Evolutionary conservation across 306 rosid genomes (phyloP).

Genomic region (Hippophae tibetana): DNA sequence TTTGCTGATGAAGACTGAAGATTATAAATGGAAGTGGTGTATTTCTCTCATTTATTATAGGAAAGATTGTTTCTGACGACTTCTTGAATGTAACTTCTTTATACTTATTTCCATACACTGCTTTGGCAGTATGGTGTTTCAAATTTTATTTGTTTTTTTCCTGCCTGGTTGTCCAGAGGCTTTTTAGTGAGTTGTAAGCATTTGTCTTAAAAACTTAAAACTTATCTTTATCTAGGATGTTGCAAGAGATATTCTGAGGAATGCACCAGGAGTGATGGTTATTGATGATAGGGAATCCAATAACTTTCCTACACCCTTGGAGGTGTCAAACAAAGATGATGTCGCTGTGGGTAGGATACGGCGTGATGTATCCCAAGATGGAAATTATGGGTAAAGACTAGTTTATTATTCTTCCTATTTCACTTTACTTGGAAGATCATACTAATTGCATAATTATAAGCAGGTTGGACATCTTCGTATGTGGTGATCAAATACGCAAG

Average conservation of each 20-base stretch:
- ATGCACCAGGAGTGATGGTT: conserved; percentile 79
- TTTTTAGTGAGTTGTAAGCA: not conserved
- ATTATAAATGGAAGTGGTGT: not conserved
- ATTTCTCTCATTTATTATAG: too few species aligned
- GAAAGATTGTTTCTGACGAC: too few species aligned
- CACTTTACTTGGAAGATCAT: conserved; percentile 8
- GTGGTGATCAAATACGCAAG: conserved; percentile 98
- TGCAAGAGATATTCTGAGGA: conserved; percentile 72
- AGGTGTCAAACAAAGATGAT: conserved; percentile 86
- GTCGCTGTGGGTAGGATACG: conserved; percentile 94
- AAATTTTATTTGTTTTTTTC: not conserved
- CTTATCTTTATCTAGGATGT: conserved; percentile 38
- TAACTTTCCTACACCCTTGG: conserved; percentile 84
- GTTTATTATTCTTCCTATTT: not conserved
- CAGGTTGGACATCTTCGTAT: conserved; percentile 89
- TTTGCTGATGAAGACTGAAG: not conserved
- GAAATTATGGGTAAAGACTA: conserved; percentile 56
- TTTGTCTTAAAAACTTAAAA: not conserved
- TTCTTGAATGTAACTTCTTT: too few species aligned
- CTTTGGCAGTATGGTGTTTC: not conserved
- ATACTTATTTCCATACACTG: too few species aligned
- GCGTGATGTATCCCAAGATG: conserved; percentile 79
- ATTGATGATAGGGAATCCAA: conserved; percentile 74
- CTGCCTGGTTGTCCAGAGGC: not conserved
- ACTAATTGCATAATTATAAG: conserved; percentile 18